A percentile compares a stretch with the other conserved stretches of the same genome.
Evolutionary conservation across 2,329 filamentous ascomycete genomes (phyloP).

Genomic region (Apiospora kogelbergensis): DNA sequence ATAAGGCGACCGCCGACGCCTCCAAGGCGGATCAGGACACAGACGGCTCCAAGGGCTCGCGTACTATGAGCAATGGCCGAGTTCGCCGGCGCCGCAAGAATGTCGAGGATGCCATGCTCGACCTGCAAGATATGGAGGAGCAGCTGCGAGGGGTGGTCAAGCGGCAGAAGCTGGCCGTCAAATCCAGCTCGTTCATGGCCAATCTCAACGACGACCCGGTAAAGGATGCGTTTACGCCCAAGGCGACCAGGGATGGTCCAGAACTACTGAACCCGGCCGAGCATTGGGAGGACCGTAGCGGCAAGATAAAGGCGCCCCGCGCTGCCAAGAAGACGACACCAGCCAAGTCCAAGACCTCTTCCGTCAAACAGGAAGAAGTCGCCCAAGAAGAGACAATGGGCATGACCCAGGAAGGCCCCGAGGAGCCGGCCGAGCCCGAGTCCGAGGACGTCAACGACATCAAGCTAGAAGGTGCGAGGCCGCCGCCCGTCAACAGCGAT

Average conservation of each 20-base stretch:
- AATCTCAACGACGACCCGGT: constrained; percentile 24
- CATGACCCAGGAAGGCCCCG: constrained; percentile 15
- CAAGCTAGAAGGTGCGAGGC: constrained; percentile 45
- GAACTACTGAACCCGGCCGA: constrained; percentile 9
- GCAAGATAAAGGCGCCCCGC: neutral
- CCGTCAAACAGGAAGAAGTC: neutral
- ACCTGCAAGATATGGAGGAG: constrained; percentile 50
- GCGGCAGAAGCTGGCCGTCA: constrained; percentile 46
- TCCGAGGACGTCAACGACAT: constrained; percentile 22
- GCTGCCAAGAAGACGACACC: neutral
- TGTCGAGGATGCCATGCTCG: constrained; percentile 41
- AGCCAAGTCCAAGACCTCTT: neutral
- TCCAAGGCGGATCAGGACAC: neutral
- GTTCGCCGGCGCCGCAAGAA: constrained; percentile 22
- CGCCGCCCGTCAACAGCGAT: constrained; percentile 78
- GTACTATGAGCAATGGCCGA: neutral
- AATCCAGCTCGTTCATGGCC: constrained; percentile 36
- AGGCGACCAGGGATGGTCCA: constrained; percentile 10
- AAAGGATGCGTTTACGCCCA: constrained; percentile 35
- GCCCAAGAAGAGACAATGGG: neutral
- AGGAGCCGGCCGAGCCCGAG: constrained; percentile 15
- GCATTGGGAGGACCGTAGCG: neutral
- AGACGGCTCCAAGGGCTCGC: neutral
- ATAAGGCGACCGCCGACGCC: neutral
- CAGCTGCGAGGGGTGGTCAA: constrained; percentile 43